Base-by-base conservation (phyloP, 192 early-diverging fungal genomes). In the Dimargaris cristalligena region DNA sequence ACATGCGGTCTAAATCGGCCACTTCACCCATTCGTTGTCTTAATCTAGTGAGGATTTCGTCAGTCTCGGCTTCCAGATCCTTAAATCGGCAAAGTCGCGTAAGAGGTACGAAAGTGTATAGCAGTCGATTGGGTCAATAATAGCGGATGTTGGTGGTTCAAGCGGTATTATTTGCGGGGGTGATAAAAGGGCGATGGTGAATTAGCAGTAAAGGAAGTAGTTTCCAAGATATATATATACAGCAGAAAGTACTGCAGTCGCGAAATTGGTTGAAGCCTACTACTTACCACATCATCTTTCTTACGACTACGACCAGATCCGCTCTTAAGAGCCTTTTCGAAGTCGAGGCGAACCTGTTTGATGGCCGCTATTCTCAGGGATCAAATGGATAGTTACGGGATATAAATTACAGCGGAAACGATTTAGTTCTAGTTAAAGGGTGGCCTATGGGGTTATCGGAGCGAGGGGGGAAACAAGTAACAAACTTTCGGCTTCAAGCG, bases 1-100 rank as follows among this genome's bases (percentile, higher is more conserved):
- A 66, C 59, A 69, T 65, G 35, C 69, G 71, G 47, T 75, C 74
- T 32, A 65, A 68, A 32, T 75, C 71, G 3, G 70, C 67, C 28
- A 70, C 70, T 23, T 75, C 70, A 14, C 65, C 64, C 74, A 75
- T 75, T 59, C 70, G 74, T 59, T 69, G 67, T 9, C 68, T 62
- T 56, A 75, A 61, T 41, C 65, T 59, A n/a, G 67, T 64, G 31
- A 75, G 66, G 52, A 65, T 63, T 57, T 75, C 74, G 62, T 75
- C 74, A 23, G 69, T 59, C n/a, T 65, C 34, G 2, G 63, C 64
- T 32, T 75, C 74, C 52, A 71, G 66, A 13, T 75, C 72, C 38
- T 41, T 6, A 6, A 16, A 16, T 16, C 8, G 38, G 38, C 16
- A 16, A 6, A 16, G 38, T 41, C 6, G 38, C n/a, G n/a, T n/a